A percentile compares a stretch with the other conserved stretches of the same genome.
phyloP scores from a whole-genome alignment of 257 asterid species.

The Jaltomata sinuosa region DNA sequence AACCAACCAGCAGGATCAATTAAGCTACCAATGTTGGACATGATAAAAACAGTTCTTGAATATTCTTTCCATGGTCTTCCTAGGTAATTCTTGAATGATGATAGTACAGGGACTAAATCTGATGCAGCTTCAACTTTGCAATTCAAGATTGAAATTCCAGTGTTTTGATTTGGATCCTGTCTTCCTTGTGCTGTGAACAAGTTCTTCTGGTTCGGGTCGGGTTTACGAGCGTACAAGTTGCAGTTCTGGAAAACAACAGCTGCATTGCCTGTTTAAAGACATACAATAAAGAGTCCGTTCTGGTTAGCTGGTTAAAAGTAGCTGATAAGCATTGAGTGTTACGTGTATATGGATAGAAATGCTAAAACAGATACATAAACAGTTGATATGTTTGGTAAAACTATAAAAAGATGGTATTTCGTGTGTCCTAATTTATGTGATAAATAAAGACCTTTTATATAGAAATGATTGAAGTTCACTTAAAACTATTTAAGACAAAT shows the following conservation, averaged over 20 bases:
- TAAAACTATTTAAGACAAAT: no score
- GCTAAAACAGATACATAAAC: no score
- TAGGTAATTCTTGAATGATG: slow-evolving; percentile 43
- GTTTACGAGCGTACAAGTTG: slow-evolving; percentile 77
- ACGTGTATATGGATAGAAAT: no score
- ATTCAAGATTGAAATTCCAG: slow-evolving; percentile 74
- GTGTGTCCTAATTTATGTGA: no score
- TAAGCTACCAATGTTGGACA: slow-evolving; percentile 33
- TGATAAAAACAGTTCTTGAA: slow-evolving; percentile 60
- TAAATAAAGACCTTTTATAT: not conserved
- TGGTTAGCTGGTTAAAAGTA: no score
- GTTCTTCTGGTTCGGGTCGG: slow-evolving; percentile 51
- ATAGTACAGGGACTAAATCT: slow-evolving; percentile 57
- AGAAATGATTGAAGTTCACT: no score
- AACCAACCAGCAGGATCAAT: slow-evolving; percentile 71
- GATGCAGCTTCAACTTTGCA: slow-evolving; percentile 76
- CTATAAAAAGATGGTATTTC: no score
- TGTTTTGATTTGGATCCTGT: slow-evolving; percentile 88
- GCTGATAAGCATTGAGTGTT: no score
- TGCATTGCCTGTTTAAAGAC: slow-evolving; percentile 20
- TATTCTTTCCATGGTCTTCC: slow-evolving; percentile 90
- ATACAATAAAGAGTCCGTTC: no score
- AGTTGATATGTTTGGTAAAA: no score
- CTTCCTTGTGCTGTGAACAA: slow-evolving; percentile 92
- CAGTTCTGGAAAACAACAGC: slow-evolving; percentile 74